Base-by-base conservation (phyloP, 2,329 filamentous ascomycete species). In the Didymella pinodella region DNA sequence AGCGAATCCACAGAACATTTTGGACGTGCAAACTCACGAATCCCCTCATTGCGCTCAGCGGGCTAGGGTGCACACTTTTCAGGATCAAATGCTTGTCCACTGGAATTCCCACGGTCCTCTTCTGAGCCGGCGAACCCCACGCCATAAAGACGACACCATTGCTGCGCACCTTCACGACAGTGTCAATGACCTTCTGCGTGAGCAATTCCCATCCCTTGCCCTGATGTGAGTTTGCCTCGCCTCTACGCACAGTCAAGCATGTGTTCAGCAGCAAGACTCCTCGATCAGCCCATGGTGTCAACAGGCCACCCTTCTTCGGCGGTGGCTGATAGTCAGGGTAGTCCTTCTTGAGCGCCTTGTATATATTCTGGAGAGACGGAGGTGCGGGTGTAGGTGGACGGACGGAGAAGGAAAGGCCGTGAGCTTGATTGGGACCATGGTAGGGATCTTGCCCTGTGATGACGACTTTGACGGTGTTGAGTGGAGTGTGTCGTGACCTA, bases 391-490 rank as follows among this genome's bases (percentile, higher is more conserved):
- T 96, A 0, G 95, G 95, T 3, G 94, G 89, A 10, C 91, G 91
- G 54, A 98, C 93, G 47, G 92, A 97, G 84, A 99, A 99, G 75
- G 91, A 94, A 59, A 99, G 88, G 43, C 95, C 95, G 77, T 98
- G 95, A 49, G 95, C 95, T 83, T 99, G 95, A 78, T 96, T 96
- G 76, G 87, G 78, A 76, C 96, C 96, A 82, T 99, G 95, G 78
- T 99, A 99, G 2, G 95, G 95, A 76, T 99, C 95, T 81, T 99
- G 95, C 65, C 95, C 95, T 54, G 98, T 79, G 72, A 99, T 93
- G 61, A 99, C 93, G 57, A 91, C 90, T 78, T 96, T 97, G 76
- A 98, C 93, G 14, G 84, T 89, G 80, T 89, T 82, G 68, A 99
- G 88, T 7, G 95, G 93, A 0, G 94, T 97, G 77, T 96, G 90